These are phyloP conservation scores for Ophiostoma himal-ulmi DNA, from an alignment of 2,329 filamentous ascomycete genomes.

Conservation along the genomic window DNA sequence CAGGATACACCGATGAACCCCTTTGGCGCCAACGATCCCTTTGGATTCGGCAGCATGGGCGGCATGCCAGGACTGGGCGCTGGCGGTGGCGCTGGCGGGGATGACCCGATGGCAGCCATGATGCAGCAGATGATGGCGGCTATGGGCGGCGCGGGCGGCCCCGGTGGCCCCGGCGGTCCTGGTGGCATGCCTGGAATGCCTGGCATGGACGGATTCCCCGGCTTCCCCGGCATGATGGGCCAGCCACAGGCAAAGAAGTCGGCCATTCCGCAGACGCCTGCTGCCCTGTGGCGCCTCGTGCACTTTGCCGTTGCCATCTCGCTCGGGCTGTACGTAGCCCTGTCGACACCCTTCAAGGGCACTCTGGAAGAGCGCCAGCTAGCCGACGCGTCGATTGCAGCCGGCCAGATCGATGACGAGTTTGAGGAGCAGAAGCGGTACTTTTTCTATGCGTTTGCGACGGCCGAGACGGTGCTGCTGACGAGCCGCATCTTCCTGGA, in stretches of 20 bases:
- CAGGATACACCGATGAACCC: constrained; percentile 21
- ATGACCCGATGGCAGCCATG: constrained; percentile 70
- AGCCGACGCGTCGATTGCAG: constrained; percentile 32
- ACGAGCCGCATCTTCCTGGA: constrained; percentile 66
- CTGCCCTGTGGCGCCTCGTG: constrained; percentile 62
- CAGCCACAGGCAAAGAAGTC: constrained; percentile 33
- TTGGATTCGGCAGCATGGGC: constrained; percentile 16
- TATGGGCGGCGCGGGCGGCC: constrained; percentile 42
- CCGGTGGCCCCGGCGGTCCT: constrained; percentile 28
- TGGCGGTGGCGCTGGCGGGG: constrained; percentile 32
- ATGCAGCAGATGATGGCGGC: constrained; percentile 63
- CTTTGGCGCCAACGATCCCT: constrained; percentile 20
- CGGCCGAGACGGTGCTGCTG: constrained; percentile 66
- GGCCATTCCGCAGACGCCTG: constrained; percentile 31
- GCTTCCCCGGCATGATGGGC: constrained; percentile 39
- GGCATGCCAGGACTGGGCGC: constrained; percentile 26
- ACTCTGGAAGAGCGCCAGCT: constrained; percentile 54
- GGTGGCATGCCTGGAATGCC: constrained; percentile 15
- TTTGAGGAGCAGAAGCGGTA: constrained; percentile 24
- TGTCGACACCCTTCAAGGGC: constrained; percentile 63
- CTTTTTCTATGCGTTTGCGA: constrained; percentile 78
- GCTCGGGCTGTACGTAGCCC: constrained; percentile 64
- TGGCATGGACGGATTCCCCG: constrained; percentile 27
- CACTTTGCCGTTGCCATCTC: constrained; percentile 66
- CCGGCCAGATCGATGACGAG: constrained; percentile 20